Conservation (phyloP, 2,329 filamentous ascomycete species). For the Cercospora berteroae region DNA sequence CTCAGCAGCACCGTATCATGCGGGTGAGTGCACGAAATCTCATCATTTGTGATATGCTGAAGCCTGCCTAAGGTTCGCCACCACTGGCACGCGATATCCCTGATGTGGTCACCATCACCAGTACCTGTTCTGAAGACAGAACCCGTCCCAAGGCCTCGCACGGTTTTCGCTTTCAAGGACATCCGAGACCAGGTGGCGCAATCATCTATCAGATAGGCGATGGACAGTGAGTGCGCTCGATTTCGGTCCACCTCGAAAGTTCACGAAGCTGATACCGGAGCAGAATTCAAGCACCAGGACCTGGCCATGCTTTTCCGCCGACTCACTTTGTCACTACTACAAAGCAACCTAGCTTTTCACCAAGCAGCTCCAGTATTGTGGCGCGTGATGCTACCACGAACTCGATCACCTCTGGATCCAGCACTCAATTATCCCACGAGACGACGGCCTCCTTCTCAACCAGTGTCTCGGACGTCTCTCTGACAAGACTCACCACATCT, state of each 20-base stretch:
- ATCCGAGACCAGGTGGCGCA: not conserved
- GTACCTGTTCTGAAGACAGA: conserved; percentile 9
- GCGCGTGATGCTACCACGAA: conserved; percentile 17
- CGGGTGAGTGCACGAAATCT: conserved; percentile 10
- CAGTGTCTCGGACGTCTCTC: conserved; percentile 28
- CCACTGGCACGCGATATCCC: not conserved
- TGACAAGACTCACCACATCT: conserved; percentile 32
- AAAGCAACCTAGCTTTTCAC: not conserved
- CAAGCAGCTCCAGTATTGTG: conserved; percentile 15
- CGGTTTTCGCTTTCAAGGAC: not conserved
- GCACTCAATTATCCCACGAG: not conserved
- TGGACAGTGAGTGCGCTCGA: conserved; percentile 13
- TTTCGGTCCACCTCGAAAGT: not conserved
- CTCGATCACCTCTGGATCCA: not conserved
- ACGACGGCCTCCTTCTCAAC: conserved; percentile 18
- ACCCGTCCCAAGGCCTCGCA: not conserved
- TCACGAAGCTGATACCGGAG: not conserved
- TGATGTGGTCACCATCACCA: conserved; percentile 2
- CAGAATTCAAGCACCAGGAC: conserved; percentile 18
- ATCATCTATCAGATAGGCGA: conserved; percentile 21
- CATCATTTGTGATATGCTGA: not conserved
- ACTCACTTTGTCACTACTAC: not conserved
- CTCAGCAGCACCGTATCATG: conserved; percentile 28
- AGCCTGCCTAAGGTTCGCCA: not conserved
- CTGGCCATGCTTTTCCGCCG: not conserved